A percentile compares a stretch with the other conserved stretches of the same genome.
phyloP scores from a whole-genome alignment of 495 filamentous ascomycete genomes.

The Annulohypoxylon bovei region DNA sequence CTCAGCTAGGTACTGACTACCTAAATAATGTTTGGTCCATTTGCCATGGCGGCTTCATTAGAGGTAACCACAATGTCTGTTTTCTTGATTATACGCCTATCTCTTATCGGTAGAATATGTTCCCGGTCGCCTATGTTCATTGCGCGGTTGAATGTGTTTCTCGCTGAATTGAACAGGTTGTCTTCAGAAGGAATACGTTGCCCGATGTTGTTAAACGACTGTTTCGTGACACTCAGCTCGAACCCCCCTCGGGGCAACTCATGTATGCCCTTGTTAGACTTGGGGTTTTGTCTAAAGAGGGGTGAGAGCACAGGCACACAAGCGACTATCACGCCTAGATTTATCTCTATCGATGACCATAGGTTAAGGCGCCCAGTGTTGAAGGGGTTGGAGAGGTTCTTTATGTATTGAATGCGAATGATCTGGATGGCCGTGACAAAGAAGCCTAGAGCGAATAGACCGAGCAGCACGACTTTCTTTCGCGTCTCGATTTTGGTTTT shows the following conservation, averaged over 20 bases:
- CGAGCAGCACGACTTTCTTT: constrained; percentile 55
- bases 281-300: constrained; percentile 55
- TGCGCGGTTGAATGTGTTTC: neutral
- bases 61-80: constrained; percentile 17
- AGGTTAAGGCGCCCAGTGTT: constrained; percentile 58
- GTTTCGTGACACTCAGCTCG: neutral
- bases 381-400: constrained; percentile 52
- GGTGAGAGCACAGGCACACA: constrained; percentile 63
- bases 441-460: constrained; percentile 61
- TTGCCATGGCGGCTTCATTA: constrained; percentile 15
- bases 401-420: constrained; percentile 63
- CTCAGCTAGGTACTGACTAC: no score
- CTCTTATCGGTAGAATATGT: neutral
- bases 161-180: neutral
- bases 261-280: constrained; percentile 19
- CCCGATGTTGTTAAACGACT: neutral
- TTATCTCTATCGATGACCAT: constrained; percentile 64
- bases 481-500: constrained; percentile 51
- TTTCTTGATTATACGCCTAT: constrained; percentile 9
- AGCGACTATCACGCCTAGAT: constrained; percentile 61
- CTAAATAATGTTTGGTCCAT: no score
- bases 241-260: neutral
- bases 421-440: constrained; percentile 66
- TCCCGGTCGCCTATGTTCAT: neutral
- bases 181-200: constrained; percentile 8